These are phyloP conservation scores for Davidsoniella australis DNA, from an alignment of 2,329 filamentous ascomycete species.

Conservation along the genomic window DNA sequence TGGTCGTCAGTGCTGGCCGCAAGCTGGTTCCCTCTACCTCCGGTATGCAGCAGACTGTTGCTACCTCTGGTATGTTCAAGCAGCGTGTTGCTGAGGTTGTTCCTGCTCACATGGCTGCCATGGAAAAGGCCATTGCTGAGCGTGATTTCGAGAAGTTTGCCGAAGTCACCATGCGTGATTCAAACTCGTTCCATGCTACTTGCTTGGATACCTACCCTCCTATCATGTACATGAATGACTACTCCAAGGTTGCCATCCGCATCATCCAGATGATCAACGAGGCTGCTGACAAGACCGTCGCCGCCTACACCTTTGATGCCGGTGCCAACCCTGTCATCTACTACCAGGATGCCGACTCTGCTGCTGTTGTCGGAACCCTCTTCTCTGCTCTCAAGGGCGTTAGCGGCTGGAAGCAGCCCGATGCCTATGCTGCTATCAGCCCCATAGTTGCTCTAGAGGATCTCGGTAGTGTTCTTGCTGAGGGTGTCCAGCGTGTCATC, in stretches of 20 bases:
- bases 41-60: constrained; percentile 94
- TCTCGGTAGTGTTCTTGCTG: constrained; percentile 48
- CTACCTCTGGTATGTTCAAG: constrained; percentile 74
- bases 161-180: constrained; percentile 87
- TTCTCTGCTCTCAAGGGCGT: constrained; percentile 45
- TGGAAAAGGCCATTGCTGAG: constrained; percentile 64
- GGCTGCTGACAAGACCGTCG: constrained; percentile 59
- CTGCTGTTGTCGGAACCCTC: constrained; percentile 60
- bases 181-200: constrained; percentile 89
- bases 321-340: constrained; percentile 96
- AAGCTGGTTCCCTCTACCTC: constrained; percentile 86
- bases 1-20: constrained; percentile 85
- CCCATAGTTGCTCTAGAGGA: constrained; percentile 41
- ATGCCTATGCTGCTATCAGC: constrained; percentile 29
- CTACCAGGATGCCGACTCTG: constrained; percentile 66
- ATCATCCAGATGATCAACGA: constrained; percentile 81
- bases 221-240: constrained; percentile 97
- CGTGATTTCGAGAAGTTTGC: constrained; percentile 78
- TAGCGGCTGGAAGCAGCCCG: constrained; percentile 54
- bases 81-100: constrained; percentile 61
- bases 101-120: constrained; percentile 63
- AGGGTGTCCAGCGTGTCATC: constrained; percentile 77
- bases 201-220: constrained; percentile 92
- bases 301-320: constrained; percentile 94
- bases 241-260: constrained; percentile 69